These are phyloP conservation scores for Knufia petricola DNA, from an alignment of 2,329 filamentous ascomycete genomes.

Conservation along the genomic window DNA sequence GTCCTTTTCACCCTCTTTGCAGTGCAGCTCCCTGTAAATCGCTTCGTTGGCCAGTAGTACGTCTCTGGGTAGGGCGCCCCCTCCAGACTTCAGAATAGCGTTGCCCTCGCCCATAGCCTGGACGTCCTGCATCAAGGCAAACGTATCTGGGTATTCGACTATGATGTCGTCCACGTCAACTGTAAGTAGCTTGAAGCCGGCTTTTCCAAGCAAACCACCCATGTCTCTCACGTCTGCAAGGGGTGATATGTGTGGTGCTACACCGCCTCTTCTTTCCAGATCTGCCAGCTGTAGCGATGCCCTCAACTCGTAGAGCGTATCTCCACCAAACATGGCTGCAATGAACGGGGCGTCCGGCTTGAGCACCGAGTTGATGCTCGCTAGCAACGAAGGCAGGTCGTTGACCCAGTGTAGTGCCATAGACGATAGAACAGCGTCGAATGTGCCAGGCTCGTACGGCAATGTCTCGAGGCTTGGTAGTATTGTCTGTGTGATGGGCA, in stretches of 20 bases:
- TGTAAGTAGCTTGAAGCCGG: conserved; percentile 90
- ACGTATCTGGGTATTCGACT: conserved; percentile 83
- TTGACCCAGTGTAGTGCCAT: conserved; percentile 96
- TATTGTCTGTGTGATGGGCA: conserved; percentile 64
- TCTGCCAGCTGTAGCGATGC: conserved; percentile 90
- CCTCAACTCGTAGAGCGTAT: conserved; percentile 85
- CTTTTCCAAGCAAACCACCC: conserved; percentile 72
- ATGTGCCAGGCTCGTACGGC: conserved; percentile 64
- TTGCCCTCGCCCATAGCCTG: conserved; percentile 96
- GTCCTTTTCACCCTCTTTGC: conserved; percentile 47
- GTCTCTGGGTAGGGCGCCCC: conserved; percentile 73
- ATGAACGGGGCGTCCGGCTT: conserved; percentile 90
- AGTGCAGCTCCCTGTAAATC: conserved; percentile 82
- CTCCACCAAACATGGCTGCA: conserved; percentile 91
- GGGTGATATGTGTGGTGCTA: conserved; percentile 82
- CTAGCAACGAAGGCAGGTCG: conserved; percentile 74
- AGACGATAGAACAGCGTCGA: conserved; percentile 84
- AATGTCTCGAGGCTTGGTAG: conserved; percentile 58
- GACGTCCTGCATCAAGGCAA: conserved; percentile 84
- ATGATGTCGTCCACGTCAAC: conserved; percentile 97
- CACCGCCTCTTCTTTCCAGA: conserved; percentile 79
- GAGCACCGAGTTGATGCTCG: conserved; percentile 74
- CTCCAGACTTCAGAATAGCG: conserved; percentile 59
- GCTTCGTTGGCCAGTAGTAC: conserved; percentile 78
- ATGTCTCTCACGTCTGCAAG: conserved; percentile 87